Base-by-base conservation (phyloP, 176 grass and related monocot species). In the Carex pumila region DNA sequence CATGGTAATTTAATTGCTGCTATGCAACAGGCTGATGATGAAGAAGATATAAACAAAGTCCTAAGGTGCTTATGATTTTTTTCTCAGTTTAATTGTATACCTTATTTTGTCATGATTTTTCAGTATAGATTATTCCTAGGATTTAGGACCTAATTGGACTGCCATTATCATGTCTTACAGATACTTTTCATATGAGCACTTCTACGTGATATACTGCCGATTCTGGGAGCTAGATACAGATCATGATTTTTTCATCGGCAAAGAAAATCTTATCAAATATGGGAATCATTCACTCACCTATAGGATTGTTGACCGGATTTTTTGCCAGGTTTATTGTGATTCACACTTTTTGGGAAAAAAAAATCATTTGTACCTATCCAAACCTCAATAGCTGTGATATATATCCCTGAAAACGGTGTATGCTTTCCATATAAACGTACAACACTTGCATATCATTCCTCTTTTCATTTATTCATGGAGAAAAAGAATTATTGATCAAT, bases 31-130 rank as follows among this genome's bases (percentile, higher is more conserved):
- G 89, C 95, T 81, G 95, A 98, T 67, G 95, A 98, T 6, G 95
- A 98, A 87, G 95, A 98, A 49, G 95, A 98, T 87, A 98, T 98
- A 49, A 98, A 98, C 63, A 98, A 98, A 93, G 90, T 98, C 53
- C 88, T 98, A 81, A 94, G 91, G 95, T 98, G 65, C 49, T 25
- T 15, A 19, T 63, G 22, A 7, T 25, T 47, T 43, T 83, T 36
- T 82, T 66, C 22, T 68, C 45, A 34, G 64, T 72, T 69, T 9
- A 6, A 6, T 54, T 19, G 22, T 63, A 73, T 12, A 66, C 85
- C 21, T 74, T 76, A 32, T 36, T 3, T 76, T 85, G 12, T 41
- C 55, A 10, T 74, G 64, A 45, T n/a, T 49, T 85, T 62, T 61
- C 41, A 47, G 3, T 21, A 66, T 57, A 36, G n/a, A 36, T 66